Evolutionary conservation across 2,329 filamentous ascomycete species (phyloP).

Genomic region (Aspergillus transmontanensis): DNA sequence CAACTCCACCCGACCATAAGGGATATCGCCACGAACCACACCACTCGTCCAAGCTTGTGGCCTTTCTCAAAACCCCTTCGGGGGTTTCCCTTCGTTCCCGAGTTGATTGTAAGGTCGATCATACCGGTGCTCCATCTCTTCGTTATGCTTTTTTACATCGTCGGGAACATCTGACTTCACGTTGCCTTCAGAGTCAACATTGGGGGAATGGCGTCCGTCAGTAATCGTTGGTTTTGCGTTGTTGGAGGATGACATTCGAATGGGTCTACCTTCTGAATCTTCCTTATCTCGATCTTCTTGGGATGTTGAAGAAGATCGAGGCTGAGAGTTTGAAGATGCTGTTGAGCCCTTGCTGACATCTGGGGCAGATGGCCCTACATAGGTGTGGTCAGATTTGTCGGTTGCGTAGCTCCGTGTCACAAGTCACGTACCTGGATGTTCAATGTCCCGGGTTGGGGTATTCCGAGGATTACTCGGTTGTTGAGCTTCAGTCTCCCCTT

Average conservation of each 20-base stretch:
- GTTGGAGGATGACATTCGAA: constrained; percentile 33
- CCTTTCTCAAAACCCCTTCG: constrained; percentile 18
- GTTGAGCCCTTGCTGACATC: constrained; percentile 16
- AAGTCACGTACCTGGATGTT: constrained; percentile 25
- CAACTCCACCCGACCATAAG: background rate
- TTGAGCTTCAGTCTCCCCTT: constrained; percentile 14
- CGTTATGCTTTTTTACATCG: constrained; percentile 40
- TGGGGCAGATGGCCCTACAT: constrained; percentile 26
- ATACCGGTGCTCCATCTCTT: constrained; percentile 34
- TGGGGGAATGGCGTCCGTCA: constrained; percentile 32
- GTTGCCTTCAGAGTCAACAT: constrained; percentile 33
- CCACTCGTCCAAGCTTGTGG: background rate
- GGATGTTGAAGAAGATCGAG: constrained; percentile 2
- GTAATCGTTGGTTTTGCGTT: constrained; percentile 36
- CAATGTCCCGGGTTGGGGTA: constrained; percentile 22
- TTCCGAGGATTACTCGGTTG: constrained; percentile 12
- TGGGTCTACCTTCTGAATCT: constrained; percentile 8
- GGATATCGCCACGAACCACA: background rate
- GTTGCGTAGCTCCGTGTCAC: background rate
- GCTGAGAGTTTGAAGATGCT: constrained; percentile 4
- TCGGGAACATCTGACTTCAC: constrained; percentile 29
- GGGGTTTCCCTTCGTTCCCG: constrained; percentile 26
- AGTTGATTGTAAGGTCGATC: constrained; percentile 38
- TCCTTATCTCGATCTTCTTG: background rate
- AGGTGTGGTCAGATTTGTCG: background rate